phyloP scores from a whole-genome alignment of 768 basidiomycete species.

The Suillus sp. region DNA sequence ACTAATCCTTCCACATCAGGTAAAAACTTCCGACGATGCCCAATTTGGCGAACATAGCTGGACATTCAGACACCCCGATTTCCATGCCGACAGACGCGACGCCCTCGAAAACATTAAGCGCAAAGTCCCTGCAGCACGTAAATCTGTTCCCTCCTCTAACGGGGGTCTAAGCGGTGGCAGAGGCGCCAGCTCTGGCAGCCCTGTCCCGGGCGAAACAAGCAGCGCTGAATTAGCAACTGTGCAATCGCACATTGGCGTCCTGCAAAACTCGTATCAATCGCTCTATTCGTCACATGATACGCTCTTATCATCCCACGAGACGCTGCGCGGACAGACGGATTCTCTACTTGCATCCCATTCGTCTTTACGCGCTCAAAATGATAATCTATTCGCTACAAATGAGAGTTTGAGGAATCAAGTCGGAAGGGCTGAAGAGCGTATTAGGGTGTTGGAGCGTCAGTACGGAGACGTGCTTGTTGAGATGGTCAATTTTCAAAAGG shows the following conservation, averaged over 20 bases:
- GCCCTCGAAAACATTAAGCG: slow-evolving; percentile 69
- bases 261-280: slow-evolving; percentile 32
- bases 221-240: slow-evolving; percentile 27
- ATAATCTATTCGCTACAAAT: slow-evolving; percentile 30
- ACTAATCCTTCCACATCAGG: slow-evolving; percentile 31
- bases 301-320: slow-evolving; percentile 31
- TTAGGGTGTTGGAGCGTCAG: slow-evolving; percentile 60
- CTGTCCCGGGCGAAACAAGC: slow-evolving; percentile 12
- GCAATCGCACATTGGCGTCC: slow-evolving; percentile 31
- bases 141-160: slow-evolving; percentile 29
- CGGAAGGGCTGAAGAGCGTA: slow-evolving; percentile 47
- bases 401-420: slow-evolving; percentile 32
- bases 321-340: slow-evolving; percentile 38
- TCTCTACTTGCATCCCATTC: slow-evolving; percentile 34
- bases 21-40: slow-evolving; percentile 85
- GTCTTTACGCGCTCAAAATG: slow-evolving; percentile 32
- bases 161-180: slow-evolving; percentile 1
- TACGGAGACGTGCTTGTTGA: slow-evolving; percentile 71
- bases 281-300: slow-evolving; percentile 33
- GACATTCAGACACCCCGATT: slow-evolving; percentile 57
- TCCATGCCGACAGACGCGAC: slow-evolving; percentile 52
- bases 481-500: slow-evolving; percentile 71
- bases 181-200: slow-evolving; percentile 7
- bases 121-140: slow-evolving; percentile 47
- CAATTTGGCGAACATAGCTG: slow-evolving; percentile 64